These are phyloP conservation scores for Spinellus fusiger DNA, from an alignment of 192 early-diverging fungal genomes.

Conservation along the genomic window DNA sequence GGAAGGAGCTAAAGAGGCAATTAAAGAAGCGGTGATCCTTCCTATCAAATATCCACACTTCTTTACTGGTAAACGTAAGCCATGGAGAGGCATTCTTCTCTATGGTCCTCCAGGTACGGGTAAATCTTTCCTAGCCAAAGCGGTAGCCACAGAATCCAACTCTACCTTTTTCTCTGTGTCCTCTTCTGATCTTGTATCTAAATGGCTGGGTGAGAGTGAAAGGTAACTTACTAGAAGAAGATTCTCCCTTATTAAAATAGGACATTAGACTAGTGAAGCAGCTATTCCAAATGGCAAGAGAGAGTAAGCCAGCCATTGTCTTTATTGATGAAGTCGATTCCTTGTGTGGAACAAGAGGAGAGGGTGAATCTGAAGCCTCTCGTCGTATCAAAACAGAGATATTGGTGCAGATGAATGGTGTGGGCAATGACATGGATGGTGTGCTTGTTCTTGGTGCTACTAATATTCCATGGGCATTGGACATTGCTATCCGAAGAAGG, in stretches of 20 bases:
- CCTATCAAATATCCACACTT: slow-evolving; percentile 97
- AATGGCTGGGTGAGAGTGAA: slow-evolving; percentile 99
- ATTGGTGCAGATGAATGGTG: slow-evolving; percentile 98
- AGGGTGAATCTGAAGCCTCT: slow-evolving; percentile 94
- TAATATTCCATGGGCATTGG: slow-evolving; percentile 96
- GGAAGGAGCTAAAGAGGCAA: slow-evolving; percentile 90
- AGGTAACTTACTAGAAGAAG: slow-evolving; percentile 39
- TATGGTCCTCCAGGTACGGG: slow-evolving; percentile 98
- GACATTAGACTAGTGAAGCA: slow-evolving; percentile 78
- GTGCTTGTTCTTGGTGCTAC: slow-evolving; percentile 94
- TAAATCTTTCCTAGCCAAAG: slow-evolving; percentile 95
- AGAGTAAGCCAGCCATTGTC: slow-evolving; percentile 91
- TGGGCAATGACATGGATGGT: slow-evolving; percentile 92
- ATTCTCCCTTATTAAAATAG: no score
- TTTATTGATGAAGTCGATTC: slow-evolving; percentile 99
- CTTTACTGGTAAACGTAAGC: slow-evolving; percentile 90
- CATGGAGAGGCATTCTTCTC: slow-evolving; percentile 94
- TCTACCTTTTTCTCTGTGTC: slow-evolving; percentile 96
- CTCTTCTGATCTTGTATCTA: slow-evolving; percentile 96
- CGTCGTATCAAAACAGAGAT: slow-evolving; percentile 97
- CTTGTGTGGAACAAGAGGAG: slow-evolving; percentile 89
- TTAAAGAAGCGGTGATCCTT: slow-evolving; percentile 98
- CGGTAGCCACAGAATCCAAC: slow-evolving; percentile 95
- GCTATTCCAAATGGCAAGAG: slow-evolving; percentile 89
- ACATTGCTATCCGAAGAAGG: slow-evolving; percentile 88